A percentile compares a stretch with the other conserved stretches of the same genome.
Conservation (phyloP, 441 rosid species). For the Populus hybrid region DNA sequence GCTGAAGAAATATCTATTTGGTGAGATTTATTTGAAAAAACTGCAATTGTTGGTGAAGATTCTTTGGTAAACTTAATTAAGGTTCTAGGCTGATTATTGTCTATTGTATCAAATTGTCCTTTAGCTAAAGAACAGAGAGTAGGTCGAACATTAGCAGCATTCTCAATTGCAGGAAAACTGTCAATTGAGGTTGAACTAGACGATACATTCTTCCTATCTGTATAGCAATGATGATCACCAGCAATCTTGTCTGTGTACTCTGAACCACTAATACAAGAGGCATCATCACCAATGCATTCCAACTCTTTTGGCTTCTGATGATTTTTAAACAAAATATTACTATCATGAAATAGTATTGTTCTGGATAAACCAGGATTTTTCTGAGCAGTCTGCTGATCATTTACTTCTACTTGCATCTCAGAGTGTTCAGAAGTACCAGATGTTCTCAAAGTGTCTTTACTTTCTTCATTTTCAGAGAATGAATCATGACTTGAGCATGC, state of each 20-base stretch:
- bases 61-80: constrained; percentile 11
- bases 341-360: too few species aligned
- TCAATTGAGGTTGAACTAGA: constrained; percentile 20
- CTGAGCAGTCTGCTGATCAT: neutral
- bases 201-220: constrained; percentile 16
- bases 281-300: constrained; percentile 25
- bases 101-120: constrained; percentile 12
- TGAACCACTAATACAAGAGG: constrained; percentile 26
- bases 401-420: neutral
- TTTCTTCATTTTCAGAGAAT: constrained; percentile 22
- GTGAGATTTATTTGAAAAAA: constrained; percentile 25
- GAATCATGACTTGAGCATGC: constrained; percentile 28
- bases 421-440: constrained; percentile 11
- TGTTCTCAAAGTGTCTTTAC: constrained; percentile 20
- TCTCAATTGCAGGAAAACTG: constrained; percentile 15
- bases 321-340: neutral
- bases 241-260: constrained; percentile 9
- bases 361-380: neutral
- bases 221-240: constrained; percentile 8
- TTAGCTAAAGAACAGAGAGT: constrained; percentile 13
- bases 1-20: constrained; percentile 24
- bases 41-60: constrained; percentile 10
- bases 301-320: constrained; percentile 14
- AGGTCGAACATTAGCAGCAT: constrained; percentile 9
- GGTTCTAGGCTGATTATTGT: constrained; percentile 11